Evolutionary conservation across 768 basidiomycete genomes (phyloP), one percentile per base, ranked within the genome.

Genomic region (Rhodosporidiobolus sp.): DNA sequence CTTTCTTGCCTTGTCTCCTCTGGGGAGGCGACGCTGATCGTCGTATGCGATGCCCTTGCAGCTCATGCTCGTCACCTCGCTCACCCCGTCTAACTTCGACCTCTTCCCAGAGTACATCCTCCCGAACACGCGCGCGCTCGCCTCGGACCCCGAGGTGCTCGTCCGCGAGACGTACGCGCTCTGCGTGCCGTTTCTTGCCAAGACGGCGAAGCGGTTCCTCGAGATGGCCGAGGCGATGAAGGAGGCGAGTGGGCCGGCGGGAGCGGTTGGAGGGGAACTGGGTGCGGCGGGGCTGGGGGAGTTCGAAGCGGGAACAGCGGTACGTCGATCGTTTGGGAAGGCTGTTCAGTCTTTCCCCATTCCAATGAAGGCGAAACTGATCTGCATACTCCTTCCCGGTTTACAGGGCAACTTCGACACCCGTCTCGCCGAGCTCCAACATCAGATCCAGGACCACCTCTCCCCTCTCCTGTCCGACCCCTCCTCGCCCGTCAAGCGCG

Each of bases 41-140:
- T 28, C 20, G 22, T 30, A 54, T 12, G 32, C 53, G 34, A 30
- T 71, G 74, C 83, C 81, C 77, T 84, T n/a, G 30, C 75, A 81
- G 81, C 74, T 82, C 65, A 71, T 80, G 8, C 79, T 80, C 17
- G 76, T 81, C 34, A 53, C 59, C 16, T 76, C 78, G 11, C 79
- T 84, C 50, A 81, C 80, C 4, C 81, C 81, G 0, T 78, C 80
- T 4, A 83, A 84, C 72, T 73, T 82, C 16, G 77, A 91, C 14
- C 90, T 97, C 34, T 90, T 98, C 78, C 91, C 94, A 0, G 94
- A 97, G 81, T 99, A 97, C 80, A 90, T 98, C 76, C 87, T 98
- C 38, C 94, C 94, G 2, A 91, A 96, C 78, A 86, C 92, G 77
- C 86, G 87, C 48, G 88, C 92, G 72, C 85, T 99, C 12, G 86